Evolutionary conservation across 2,329 filamentous ascomycete genomes (phyloP).

Genomic region (Lachnellula willkommii): DNA sequence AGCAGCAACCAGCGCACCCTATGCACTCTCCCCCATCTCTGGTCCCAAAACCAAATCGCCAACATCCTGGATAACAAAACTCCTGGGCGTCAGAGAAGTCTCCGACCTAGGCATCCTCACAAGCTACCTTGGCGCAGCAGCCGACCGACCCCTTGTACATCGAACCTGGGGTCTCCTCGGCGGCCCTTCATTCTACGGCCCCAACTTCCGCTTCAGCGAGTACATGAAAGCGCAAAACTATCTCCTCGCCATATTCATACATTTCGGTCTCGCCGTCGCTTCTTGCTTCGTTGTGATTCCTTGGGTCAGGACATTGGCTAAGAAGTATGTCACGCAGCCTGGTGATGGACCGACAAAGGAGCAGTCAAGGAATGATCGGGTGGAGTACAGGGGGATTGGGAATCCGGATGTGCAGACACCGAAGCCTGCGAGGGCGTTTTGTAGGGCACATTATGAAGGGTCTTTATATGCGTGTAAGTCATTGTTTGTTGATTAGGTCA

Average conservation of each 20-base stretch:
- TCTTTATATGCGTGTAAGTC: conserved; percentile 60
- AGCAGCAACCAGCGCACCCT: conserved; percentile 43
- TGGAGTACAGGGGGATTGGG: conserved; percentile 61
- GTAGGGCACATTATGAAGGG: conserved; percentile 51
- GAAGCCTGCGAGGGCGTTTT: conserved; percentile 40
- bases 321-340: conserved; percentile 44
- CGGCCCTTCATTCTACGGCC: conserved; percentile 49
- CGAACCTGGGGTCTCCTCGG: conserved; percentile 57
- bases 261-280: conserved; percentile 44
- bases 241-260: conserved; percentile 45
- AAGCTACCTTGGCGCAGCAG: conserved; percentile 44
- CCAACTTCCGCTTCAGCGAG: conserved; percentile 55
- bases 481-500: neutral
- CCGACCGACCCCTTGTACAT: conserved; percentile 52
- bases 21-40: conserved; percentile 52
- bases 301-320: conserved; percentile 38
- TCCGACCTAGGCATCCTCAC: conserved; percentile 52
- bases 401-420: conserved; percentile 48
- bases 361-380: conserved; percentile 49
- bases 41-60: conserved; percentile 22
- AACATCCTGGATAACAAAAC: conserved; percentile 38
- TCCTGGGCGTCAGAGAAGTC: conserved; percentile 46
- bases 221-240: conserved; percentile 47
- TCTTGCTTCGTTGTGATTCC: conserved; percentile 35
- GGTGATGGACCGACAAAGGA: conserved; percentile 52